Percentiles rank a stretch among this genome's conserved stretches.
These are phyloP conservation scores for Plasmodium billcollinsi DNA, from an alignment of 169 alveolate species.

Conservation along the genomic window DNA sequence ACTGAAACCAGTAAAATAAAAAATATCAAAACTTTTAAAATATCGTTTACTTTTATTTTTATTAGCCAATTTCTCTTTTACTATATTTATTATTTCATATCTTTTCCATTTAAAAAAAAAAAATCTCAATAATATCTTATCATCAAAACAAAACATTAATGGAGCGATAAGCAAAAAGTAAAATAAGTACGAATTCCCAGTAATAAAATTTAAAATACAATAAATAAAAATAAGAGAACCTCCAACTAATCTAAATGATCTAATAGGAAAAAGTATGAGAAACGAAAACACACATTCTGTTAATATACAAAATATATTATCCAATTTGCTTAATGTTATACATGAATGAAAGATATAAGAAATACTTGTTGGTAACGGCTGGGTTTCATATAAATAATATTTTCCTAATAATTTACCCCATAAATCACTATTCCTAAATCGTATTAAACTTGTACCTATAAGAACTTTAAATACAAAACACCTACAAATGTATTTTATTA, in stretches of 20 bases:
- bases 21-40: conserved; percentile 37
- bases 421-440: conserved; percentile 32
- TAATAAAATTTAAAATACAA: conserved; percentile 35
- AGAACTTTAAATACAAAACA: conserved; percentile 59
- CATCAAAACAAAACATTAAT: conserved; percentile 65
- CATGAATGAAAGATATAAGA: conserved; percentile 16
- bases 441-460: conserved; percentile 37
- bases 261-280: conserved; percentile 55
- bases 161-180: conserved; percentile 67
- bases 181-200: conserved; percentile 49
- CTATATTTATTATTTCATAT: conserved; percentile 39
- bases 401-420: conserved; percentile 56
- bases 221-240: conserved; percentile 31
- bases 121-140: conserved; percentile 16
- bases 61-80: conserved; percentile 13
- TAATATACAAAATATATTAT: conserved; percentile 59
- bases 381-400: conserved; percentile 55
- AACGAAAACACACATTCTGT: conserved; percentile 47
- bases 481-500: conserved; percentile 17
- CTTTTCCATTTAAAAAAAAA: conserved; percentile 24
- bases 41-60: conserved; percentile 18
- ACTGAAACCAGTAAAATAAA: conserved; percentile 28
- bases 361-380: conserved; percentile 38
- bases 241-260: conserved; percentile 42
- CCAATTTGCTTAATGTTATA: conserved; percentile 15